Percentiles rank a stretch among this genome's conserved stretches.
phyloP scores from a whole-genome alignment of 352 stramenopile genomes.

The Phytophthora meadii region DNA sequence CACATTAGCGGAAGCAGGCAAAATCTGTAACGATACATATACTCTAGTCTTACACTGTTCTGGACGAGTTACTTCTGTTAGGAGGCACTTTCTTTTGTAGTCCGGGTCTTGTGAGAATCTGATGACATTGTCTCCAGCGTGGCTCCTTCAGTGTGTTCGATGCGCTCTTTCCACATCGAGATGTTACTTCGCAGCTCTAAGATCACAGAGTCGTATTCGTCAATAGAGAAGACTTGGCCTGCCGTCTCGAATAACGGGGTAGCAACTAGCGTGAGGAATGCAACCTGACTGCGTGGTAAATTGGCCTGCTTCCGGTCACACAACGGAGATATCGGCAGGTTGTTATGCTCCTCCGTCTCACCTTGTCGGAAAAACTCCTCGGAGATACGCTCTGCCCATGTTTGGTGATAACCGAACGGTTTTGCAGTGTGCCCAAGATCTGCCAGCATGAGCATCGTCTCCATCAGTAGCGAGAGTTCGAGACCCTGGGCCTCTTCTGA shows the following conservation, averaged over 20 bases:
- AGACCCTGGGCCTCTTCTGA: conserved; percentile 53
- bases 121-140: conserved; percentile 39
- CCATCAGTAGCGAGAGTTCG: conserved; percentile 72
- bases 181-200: conserved; percentile 62
- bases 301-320: conserved; percentile 70
- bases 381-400: conserved; percentile 67
- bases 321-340: conserved; percentile 61
- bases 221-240: conserved; percentile 64
- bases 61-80: conserved; percentile 2
- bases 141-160: conserved; percentile 35
- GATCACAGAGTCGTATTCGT: conserved; percentile 65
- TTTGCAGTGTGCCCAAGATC: conserved; percentile 75
- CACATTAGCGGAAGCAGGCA: background rate
- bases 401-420: conserved; percentile 66
- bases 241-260: conserved; percentile 70
- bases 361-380: conserved; percentile 78
- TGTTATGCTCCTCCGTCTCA: conserved; percentile 63
- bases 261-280: conserved; percentile 70
- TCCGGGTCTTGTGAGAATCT: conserved; percentile 33
- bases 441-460: conserved; percentile 75
- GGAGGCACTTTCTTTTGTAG: conserved; percentile 5
- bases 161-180: conserved; percentile 54
- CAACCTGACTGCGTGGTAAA: conserved; percentile 66
- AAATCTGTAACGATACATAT: conserved; percentile 24
- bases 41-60: conserved; percentile 17